Evolutionary conservation across 148 eudicot species (phyloP), one percentile per base, ranked within the genome.

Genomic region (Camellia japonica): DNA sequence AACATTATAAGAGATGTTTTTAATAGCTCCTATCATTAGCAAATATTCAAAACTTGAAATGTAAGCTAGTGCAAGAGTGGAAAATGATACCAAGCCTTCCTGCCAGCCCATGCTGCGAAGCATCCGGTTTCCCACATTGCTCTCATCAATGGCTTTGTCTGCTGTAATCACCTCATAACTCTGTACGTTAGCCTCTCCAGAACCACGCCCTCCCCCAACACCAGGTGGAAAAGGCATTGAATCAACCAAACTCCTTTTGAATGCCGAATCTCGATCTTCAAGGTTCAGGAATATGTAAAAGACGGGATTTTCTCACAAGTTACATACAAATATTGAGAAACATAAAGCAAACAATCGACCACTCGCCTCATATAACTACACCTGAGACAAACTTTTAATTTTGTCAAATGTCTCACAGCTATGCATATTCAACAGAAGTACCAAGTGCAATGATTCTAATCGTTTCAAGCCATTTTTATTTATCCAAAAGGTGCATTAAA

Each of bases 41-140:
- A 77, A 23, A 51, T 64, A 47, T 30, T 43, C n/a, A 70, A 71
- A 58, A 52, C 51, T 55, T 11, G 49, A 64, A 41, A 58, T 30
- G 41, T 16, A 80, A 73, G 47, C 60, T 52, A 84, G 74, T 70
- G 77, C 15, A 83, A 83, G 83, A 43, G 85, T 73, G 79, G 83
- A 87, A 86, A 73, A 80, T 42, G 83, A 82, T 96, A 93, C 99
- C 99, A 85, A 96, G 92, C 99, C 99, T 84, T 96, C 99, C 49
- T 94, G 95, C 99, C 99, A 96, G 80, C 99, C 99, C 99, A 96
- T 96, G 90, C 81, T 96, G 85, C 98, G 97, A 46, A 96, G 99
- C 97, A 96, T 96, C 83, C 94, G 90, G 80, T 96, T 96, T 82
- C 99, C 99, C 76, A 96, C 97, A 87, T 96, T 96, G 87, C 80